Base-by-base conservation (phyloP, 495 filamentous ascomycete species). In the Hypoxylon crocopeplum region DNA sequence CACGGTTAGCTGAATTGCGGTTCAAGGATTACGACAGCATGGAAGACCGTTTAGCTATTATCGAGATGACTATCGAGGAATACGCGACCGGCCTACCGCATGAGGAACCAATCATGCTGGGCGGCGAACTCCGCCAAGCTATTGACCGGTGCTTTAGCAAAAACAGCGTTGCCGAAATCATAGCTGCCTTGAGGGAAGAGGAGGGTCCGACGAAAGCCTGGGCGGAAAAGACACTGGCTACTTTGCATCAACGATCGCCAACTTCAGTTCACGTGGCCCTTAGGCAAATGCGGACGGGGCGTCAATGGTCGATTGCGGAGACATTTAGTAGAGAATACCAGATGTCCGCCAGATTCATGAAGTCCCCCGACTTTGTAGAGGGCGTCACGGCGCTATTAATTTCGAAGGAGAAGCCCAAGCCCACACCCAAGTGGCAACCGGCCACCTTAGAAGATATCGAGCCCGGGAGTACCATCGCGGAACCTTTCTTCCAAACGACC, bases 21-120 rank as follows among this genome's bases (percentile, higher is more conserved):
- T 98, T 98, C 82, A 80, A 81, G 46, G 95, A 98, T 71, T 79
- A 85, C 66, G 79, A 85, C 36, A 59, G 66, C 33, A 76, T 88
- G 34, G 60, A 75, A 20, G 73, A 86, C 20, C 86, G 92, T 7
- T 75, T 89, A 50, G 70, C 76, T 24, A 78, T 89, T 64, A 87
- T 98, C 72, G 86, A 95, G 78, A 78, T 76, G 63, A 97, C 94
- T 42, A 92, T 98, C 67, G 90, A 93, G 45, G 94, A 98, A 75
- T 98, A 86, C 76, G 82, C 80, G 53, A 90, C 91, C 19, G 92
- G 92, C 22, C 77, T 98, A 24, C 90, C 91, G 1, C 74, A 84
- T 56, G 80, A 88, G 67, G 80, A 89, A 70, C 80, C 82, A 20
- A 87, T 89, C 34, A 68, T 75, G 2, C 67, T 93, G 34, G 74